Percentiles rank a stretch among this genome's conserved stretches.
Evolutionary conservation across 2,329 filamentous ascomycete species (phyloP).

Genomic region (Sporothrix brasiliensis): DNA sequence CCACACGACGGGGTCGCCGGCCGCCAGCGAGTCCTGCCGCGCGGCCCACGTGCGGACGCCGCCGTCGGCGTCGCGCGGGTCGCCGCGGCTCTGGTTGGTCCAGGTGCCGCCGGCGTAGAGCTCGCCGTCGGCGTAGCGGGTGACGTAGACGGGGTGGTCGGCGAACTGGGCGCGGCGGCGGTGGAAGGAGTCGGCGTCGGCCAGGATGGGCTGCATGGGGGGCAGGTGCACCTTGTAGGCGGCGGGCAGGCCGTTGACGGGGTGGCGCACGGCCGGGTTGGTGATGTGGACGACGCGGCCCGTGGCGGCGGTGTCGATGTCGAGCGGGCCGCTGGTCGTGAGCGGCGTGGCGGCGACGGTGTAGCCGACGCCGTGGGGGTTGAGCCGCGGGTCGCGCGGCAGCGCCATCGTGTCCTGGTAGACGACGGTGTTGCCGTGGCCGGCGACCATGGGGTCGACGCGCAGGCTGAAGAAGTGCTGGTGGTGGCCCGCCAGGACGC

Average conservation of each 20-base stretch:
- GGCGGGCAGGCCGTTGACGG: slow-evolving; percentile 49
- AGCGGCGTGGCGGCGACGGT: slow-evolving; percentile 49
- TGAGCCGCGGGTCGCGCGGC: slow-evolving; percentile 46
- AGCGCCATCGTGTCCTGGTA: slow-evolving; percentile 47
- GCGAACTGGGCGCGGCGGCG: slow-evolving; percentile 49
- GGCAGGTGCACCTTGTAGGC: slow-evolving; percentile 52
- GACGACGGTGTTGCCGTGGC: slow-evolving; percentile 53
- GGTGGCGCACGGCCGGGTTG: slow-evolving; percentile 50
- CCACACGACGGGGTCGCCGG: slow-evolving; percentile 56
- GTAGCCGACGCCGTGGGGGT: slow-evolving; percentile 57
- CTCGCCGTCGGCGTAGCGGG: slow-evolving; percentile 49
- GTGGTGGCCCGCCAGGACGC: slow-evolving; percentile 68
- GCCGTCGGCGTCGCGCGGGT: slow-evolving; percentile 40
- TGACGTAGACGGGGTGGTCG: slow-evolving; percentile 51
- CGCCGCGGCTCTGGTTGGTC: slow-evolving; percentile 52
- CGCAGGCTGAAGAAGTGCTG: slow-evolving; percentile 70
- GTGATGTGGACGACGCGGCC: slow-evolving; percentile 55
- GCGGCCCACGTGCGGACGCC: slow-evolving; percentile 44
- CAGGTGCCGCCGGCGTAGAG: slow-evolving; percentile 49
- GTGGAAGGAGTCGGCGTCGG: slow-evolving; percentile 47
- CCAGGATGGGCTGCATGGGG: slow-evolving; percentile 52
- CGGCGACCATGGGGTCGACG: slow-evolving; percentile 62
- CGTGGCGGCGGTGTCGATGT: slow-evolving; percentile 57
- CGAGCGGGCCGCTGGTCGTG: slow-evolving; percentile 50
- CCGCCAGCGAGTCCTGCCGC: slow-evolving; percentile 46